Base-by-base conservation (phyloP, 805 yeast species). In the Yamadazyma scolyti region DNA sequence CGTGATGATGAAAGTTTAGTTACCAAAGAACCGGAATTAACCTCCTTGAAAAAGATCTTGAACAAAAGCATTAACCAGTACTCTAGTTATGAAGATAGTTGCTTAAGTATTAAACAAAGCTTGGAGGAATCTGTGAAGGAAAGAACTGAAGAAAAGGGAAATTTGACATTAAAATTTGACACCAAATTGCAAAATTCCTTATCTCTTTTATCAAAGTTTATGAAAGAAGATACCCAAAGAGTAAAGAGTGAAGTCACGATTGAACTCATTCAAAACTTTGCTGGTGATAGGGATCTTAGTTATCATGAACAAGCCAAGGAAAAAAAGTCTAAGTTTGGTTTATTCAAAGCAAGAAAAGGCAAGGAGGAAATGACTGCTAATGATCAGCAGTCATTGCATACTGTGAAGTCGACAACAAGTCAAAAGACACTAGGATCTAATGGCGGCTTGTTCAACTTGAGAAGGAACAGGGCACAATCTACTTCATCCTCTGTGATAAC, bases 1-100 rank as follows among this genome's bases (percentile, higher is more conserved):
- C 97, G 90, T 58, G 98, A 93, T 50, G 97, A 93, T 56, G 96
- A 87, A 42, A 63, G 73, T 20, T 71, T 84, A 48, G 71, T 77
- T 1, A 65, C 71, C 4, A 71, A 73, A 25, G 78, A 73, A 24
- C 71, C 68, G 5, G 85, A 79, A 47, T 58, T 81, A 31, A 65
- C 72, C 5, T 75, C 71, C 23, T 58, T 83, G 48, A 77, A 74
- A 50, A 61, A 65, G 34, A 59, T 61, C 31, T 58, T 84, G 37
- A 73, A 73, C 37, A 37, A 46, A 15, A 55, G 70, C 10, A 49
- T 61, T 16, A 37, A 50, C 4, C 55, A 56, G 13, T 73, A 70
- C 43, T 56, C 66, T 16, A 58, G 45, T 26, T 54, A 52, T 31
- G 73, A 68, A 49, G 50, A 57, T 38, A 32, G 55, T 33, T 61